Evolutionary conservation across 257 asterid species (phyloP).

Genomic region (Hygrophila difformis): DNA sequence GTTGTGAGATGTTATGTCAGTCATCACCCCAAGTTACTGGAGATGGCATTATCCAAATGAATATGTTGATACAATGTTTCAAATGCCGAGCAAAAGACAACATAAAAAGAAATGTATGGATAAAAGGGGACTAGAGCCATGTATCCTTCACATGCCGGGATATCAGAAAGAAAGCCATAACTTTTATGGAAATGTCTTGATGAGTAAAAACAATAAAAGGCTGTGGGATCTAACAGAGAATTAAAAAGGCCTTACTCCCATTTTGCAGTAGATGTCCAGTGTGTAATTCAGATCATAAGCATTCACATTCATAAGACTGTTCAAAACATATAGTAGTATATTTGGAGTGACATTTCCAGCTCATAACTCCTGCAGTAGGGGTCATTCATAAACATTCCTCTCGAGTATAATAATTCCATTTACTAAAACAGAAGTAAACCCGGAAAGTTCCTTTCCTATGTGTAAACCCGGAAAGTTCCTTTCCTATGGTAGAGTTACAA

Average conservation of each 20-base stretch:
- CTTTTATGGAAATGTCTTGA: no score
- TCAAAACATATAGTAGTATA: constrained; percentile 57
- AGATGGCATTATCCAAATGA: constrained; percentile 19
- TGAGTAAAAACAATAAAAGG: no score
- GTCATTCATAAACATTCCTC: constrained; percentile 6
- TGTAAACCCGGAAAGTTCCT: not conserved
- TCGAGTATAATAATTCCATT: constrained; percentile 2
- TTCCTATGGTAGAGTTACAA: no score
- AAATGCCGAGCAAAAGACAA: constrained; percentile 13
- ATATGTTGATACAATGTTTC: constrained; percentile 15
- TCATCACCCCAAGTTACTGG: constrained; percentile 63
- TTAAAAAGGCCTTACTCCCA: constrained; percentile 53
- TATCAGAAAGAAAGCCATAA: no score
- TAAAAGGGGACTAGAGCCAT: no score
- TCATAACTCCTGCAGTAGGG: constrained; percentile 55
- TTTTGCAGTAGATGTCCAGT: constrained; percentile 51
- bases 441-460: constrained; percentile 4
- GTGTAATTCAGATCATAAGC: constrained; percentile 75
- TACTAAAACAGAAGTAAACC: not conserved
- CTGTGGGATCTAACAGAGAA: constrained; percentile 11
- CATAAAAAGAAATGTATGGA: no score
- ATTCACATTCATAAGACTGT: constrained; percentile 95
- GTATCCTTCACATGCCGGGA: no score
- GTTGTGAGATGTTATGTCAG: constrained; percentile 72
- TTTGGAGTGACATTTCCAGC: constrained; percentile 57